Evolutionary conservation across 2,329 filamentous ascomycete species (phyloP).

Genomic region (Claviceps digitariae): DNA sequence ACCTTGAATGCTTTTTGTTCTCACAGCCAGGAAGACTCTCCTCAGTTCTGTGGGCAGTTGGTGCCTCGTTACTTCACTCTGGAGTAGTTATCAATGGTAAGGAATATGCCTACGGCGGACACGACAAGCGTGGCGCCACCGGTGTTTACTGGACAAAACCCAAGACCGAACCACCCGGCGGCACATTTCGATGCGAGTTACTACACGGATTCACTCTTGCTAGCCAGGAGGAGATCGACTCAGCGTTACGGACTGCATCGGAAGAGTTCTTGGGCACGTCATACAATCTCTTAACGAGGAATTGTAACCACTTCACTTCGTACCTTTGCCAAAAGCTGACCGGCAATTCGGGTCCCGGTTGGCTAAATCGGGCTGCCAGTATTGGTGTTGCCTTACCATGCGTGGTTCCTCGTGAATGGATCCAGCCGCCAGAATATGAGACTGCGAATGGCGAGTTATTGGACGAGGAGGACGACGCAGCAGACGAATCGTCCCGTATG

Average conservation of each 20-base stretch:
- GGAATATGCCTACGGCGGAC: conserved; percentile 79
- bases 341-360: conserved; percentile 52
- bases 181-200: conserved; percentile 61
- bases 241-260: conserved; percentile 53
- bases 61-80: conserved; percentile 66
- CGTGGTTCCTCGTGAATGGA: conserved; percentile 71
- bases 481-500: conserved; percentile 46
- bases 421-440: conserved; percentile 64
- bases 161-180: conserved; percentile 58
- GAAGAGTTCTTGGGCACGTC: conserved; percentile 60
- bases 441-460: conserved; percentile 57
- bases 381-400: conserved; percentile 72
- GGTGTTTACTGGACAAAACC: conserved; percentile 78
- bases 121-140: conserved; percentile 55
- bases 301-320: conserved; percentile 82
- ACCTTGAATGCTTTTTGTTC: conserved; percentile 4
- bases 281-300: conserved; percentile 71
- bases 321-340: conserved; percentile 64
- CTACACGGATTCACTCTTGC: conserved; percentile 68
- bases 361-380: conserved; percentile 74
- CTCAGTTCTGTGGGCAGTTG: conserved; percentile 64
- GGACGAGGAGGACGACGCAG: conserved; percentile 36
- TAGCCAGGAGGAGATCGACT: conserved; percentile 54
- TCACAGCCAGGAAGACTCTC: conserved; percentile 56
- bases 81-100: conserved; percentile 67